Evolutionary conservation across 2,329 filamentous ascomycete genomes (phyloP).

Genomic region (Colletotrichum simmondsii): DNA sequence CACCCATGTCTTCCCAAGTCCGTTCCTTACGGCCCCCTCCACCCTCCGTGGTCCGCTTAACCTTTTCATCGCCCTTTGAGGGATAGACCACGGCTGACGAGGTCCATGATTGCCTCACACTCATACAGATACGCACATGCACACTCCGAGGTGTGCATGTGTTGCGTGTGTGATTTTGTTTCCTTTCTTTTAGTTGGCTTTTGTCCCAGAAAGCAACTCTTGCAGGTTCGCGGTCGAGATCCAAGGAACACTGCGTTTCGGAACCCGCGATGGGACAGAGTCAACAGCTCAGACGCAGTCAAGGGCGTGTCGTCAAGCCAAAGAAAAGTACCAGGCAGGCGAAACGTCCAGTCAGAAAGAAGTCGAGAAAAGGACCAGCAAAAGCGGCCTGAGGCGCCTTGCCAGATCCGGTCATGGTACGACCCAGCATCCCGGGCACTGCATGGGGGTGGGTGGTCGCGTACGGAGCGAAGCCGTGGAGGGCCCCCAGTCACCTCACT

Average conservation of each 20-base stretch:
- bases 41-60: slow-evolving; percentile 2
- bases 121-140: not conserved
- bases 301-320: slow-evolving; percentile 3
- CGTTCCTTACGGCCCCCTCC: not conserved
- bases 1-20: not conserved
- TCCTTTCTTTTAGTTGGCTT: not conserved
- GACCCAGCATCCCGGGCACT: slow-evolving; percentile 37
- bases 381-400: slow-evolving; percentile 27
- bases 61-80: not conserved
- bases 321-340: slow-evolving; percentile 10
- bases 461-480: slow-evolving; percentile 12
- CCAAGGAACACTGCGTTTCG: not conserved
- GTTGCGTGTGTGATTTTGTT: not conserved
- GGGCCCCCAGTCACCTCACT: slow-evolving; percentile 24
- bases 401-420: slow-evolving; percentile 25
- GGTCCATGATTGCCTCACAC: not conserved
- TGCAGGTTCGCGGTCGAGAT: not conserved
- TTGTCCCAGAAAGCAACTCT: not conserved
- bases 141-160: not conserved
- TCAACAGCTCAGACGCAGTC: slow-evolving; percentile 2
- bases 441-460: slow-evolving; percentile 29
- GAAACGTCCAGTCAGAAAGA: not conserved
- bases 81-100: not conserved
- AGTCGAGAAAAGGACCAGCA: not conserved
- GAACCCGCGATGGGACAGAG: not conserved